These are phyloP conservation scores for Schizonepeta tenuifolia DNA, from an alignment of 257 asterid species.

Conservation along the genomic window DNA sequence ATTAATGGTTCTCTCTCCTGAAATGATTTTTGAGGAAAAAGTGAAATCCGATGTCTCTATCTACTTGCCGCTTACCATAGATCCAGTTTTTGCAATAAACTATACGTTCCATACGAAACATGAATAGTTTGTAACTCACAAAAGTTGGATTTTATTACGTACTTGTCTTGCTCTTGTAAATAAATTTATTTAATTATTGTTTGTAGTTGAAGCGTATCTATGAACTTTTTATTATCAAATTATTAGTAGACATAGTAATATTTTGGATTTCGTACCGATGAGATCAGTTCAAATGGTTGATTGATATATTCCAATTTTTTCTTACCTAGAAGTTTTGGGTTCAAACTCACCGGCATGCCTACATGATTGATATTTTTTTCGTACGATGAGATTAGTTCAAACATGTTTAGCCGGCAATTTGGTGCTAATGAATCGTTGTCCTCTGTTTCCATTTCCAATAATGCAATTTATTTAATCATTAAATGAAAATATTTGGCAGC, in stretches of 20 bases:
- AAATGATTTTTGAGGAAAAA: not conserved
- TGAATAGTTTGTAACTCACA: not conserved
- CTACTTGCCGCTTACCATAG: not conserved
- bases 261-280: no score
- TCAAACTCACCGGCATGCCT: no score
- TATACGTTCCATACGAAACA: not conserved
- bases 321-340: no score
- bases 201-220: not conserved
- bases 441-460: not conserved
- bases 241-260: no score
- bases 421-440: not conserved
- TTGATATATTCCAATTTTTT: no score
- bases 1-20: conserved; percentile 1
- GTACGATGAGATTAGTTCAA: no score
- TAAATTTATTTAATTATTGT: not conserved
- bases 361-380: no score
- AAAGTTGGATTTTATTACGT: not conserved
- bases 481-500: not conserved
- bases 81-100: not conserved
- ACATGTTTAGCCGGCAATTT: not conserved
- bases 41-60: not conserved
- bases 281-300: no score
- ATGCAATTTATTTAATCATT: no score
- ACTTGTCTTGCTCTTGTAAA: not conserved
- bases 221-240: no score